Conservation (phyloP, 2,329 filamentous ascomycete species). For the Pseudogymnoascus sp. region DNA sequence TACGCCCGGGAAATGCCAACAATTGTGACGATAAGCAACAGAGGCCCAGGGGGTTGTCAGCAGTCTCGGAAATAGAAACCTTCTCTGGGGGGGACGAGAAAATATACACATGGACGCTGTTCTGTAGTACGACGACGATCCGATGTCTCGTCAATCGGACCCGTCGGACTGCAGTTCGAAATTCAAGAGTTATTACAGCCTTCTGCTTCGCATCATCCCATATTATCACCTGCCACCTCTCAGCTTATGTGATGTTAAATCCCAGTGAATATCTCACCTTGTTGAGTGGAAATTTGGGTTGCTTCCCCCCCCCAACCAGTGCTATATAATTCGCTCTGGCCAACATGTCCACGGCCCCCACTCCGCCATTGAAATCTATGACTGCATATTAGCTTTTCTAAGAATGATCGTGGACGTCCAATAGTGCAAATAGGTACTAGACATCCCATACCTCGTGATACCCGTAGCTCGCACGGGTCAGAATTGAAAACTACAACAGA, state of each 20-base stretch:
- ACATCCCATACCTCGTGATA: constrained; percentile 42
- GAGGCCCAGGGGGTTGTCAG: constrained; percentile 73
- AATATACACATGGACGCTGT: constrained; percentile 72
- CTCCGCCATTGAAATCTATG: constrained; percentile 69
- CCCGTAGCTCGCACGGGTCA: constrained; percentile 61
- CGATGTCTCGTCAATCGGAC: constrained; percentile 68
- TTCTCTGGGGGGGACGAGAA: constrained; percentile 66
- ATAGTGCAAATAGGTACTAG: not conserved
- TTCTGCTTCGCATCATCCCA: constrained; percentile 83
- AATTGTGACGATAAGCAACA: constrained; percentile 67
- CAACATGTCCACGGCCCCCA: constrained; percentile 79
- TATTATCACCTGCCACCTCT: constrained; percentile 56
- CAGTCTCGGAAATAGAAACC: constrained; percentile 71
- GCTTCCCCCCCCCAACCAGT: constrained; percentile 77
- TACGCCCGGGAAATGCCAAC: constrained; percentile 80
- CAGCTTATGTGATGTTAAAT: not conserved
- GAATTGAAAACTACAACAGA: constrained; percentile 56
- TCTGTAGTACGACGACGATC: constrained; percentile 73
- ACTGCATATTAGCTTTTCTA: not conserved
- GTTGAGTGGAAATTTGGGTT: constrained; percentile 78
- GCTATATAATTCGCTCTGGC: constrained; percentile 80
- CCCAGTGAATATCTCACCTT: constrained; percentile 45
- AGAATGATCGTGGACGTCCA: not conserved
- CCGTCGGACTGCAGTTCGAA: constrained; percentile 70
- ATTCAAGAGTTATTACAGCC: constrained; percentile 66